Base-by-base conservation (phyloP, 345 rosid species). In the Lumnitzera racemosa region DNA sequence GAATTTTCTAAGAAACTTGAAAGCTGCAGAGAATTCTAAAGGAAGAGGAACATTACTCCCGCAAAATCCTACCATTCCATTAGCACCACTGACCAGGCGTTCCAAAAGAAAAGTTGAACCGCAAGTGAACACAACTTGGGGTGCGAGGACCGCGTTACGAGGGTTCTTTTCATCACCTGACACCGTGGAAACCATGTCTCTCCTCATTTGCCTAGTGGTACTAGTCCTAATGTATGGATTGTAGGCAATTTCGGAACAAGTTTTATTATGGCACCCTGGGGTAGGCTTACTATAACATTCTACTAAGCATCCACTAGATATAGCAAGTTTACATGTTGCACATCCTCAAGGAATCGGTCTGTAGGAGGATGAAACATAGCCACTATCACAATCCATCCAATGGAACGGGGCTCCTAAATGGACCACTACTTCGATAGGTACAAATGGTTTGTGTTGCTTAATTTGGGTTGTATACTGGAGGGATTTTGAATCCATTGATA, bases 381-480 rank as follows among this genome's bases (percentile, higher is more conserved):
- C 53, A 0, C 24, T 10, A 0, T 76, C 75, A 15, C 85, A 81
- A 25, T 70, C 60, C 53, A 81, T 55, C 90, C 87, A 78, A 1
- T 66, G 25, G 62, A 51, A 59, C 13, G 58, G 71, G 11, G 74
- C 80, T 9, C 62, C 78, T n/a, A 84, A 75, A 52, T 84, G 76
- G 15, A 79, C 58, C 46, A 66, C 61, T 0, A 57, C 46, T 24
- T 61, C 24, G 0, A 72, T 14, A 25, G 62, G 23, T 6, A 59
- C 47, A 1, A 25, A 47, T 24, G 79, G 55, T 24, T 79, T 54
- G 2, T 80, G 49, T 23, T 70, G 75, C 20, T 67, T 36, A 46
- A 81, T 20, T 15, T 69, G 58, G 64, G 87, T 72, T 62, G 66
- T 66, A 60, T 75, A 72, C 55, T 77, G 87, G 17, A 61, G 76